Evolutionary conservation across 306 rosid genomes (phyloP).

Genomic region (Rosa multiflora): DNA sequence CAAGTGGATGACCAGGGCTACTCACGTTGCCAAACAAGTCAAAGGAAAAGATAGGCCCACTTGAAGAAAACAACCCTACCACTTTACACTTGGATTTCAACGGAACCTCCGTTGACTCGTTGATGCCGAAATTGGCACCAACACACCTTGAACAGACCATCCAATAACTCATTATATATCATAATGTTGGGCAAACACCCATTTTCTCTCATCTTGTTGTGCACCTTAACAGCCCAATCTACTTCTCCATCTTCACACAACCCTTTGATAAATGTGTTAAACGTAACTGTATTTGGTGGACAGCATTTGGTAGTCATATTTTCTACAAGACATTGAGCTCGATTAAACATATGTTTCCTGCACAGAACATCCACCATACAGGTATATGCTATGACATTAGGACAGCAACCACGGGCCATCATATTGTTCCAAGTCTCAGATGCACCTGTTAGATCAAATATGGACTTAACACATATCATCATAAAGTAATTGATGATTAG

Average conservation of each 20-base stretch:
- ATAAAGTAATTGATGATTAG: too few relatives aligned
- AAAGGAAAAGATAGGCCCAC: too few relatives aligned
- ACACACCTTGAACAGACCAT: conserved; percentile 64
- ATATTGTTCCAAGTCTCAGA: conserved; percentile 76
- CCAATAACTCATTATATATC: conserved; percentile 71
- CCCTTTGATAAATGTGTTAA: conserved; percentile 72
- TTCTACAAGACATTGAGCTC: conserved; percentile 57
- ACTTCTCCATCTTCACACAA: conserved; percentile 58
- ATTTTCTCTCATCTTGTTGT: conserved; percentile 56
- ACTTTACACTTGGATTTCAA: too few relatives aligned
- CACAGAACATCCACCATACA: conserved; percentile 85
- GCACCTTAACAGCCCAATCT: conserved; percentile 58
- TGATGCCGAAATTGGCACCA: too few relatives aligned
- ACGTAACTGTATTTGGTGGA: conserved; percentile 70
- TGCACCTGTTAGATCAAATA: conserved; percentile 22
- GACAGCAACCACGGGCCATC: conserved; percentile 62
- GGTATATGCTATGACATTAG: conserved; percentile 76
- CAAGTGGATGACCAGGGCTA: too few relatives aligned
- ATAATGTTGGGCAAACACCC: conserved; percentile 68
- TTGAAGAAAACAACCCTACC: too few relatives aligned
- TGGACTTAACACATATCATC: too few relatives aligned
- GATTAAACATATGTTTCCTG: conserved; percentile 55
- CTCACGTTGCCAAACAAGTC: too few relatives aligned
- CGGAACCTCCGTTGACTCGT: too few relatives aligned
- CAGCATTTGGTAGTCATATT: conserved; percentile 65